Base-by-base conservation (phyloP, 2,329 filamentous ascomycete species). In the Lasiodiplodia citricola region DNA sequence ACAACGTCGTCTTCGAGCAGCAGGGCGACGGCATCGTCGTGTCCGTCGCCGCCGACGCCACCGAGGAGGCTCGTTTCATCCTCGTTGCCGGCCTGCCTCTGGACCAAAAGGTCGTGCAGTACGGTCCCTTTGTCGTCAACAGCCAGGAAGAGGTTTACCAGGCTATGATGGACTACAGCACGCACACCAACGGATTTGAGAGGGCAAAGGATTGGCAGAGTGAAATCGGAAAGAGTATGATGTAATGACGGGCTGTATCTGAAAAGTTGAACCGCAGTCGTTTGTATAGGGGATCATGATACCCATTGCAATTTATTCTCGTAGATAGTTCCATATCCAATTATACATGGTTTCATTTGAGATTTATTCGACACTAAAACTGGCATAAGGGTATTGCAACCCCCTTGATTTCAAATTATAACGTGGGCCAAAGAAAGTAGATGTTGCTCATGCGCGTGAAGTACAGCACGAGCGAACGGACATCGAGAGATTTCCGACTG, bases 111-210 rank as follows among this genome's bases (percentile, higher is more conserved):
- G 76, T 80, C 55, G 78, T 80, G 23, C 79, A 80, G 68, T 80
- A 80, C 54, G 79, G 79, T 0, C 79, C 79, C 0, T 80, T 80
- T 55, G 79, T 80, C 1, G 74, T 92, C 1, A 86, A 88, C 71
- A 87, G 89, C 37, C 97, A 93, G 93, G 82, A 90, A 79, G 91
- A 96, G 82, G 97, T 97, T 85, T 92, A 92, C 47, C 94, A 93
- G 85, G 85, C 85, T 14, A 93, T 93, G 90, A 80, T 80, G 41
- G 78, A 79, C 67, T 75, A 72, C 50, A 52, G 41, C 54, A 66
- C 73, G 6, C 70, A 75, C 41, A 75, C 75, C 11, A 80, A 80
- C 66, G 79, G 79, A 0, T 80, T 80, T 28, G 79, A 71, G 60
- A 13, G 68, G 37, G 70, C 70, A 16, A 66, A 66, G n/a, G 52